These are phyloP conservation scores for Colletotrichum orbiculare DNA, from an alignment of 2,329 filamentous ascomycete genomes.

Conservation along the genomic window DNA sequence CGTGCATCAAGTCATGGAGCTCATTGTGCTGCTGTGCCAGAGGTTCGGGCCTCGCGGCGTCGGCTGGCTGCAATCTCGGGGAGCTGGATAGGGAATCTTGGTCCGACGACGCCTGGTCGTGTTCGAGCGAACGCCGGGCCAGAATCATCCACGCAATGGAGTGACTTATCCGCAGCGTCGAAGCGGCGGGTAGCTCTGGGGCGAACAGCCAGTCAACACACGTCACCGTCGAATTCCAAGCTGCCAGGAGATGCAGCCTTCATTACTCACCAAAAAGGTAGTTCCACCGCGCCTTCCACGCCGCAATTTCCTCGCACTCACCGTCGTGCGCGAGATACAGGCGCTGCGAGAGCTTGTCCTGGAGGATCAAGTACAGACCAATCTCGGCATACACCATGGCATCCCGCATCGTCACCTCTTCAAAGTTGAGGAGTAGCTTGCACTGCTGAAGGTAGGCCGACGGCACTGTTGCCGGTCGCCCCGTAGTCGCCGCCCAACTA, in stretches of 20 bases:
- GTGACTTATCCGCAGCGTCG: conserved; percentile 48
- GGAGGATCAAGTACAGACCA: conserved; percentile 49
- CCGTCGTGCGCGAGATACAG: conserved; percentile 44
- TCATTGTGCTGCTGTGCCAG: background rate
- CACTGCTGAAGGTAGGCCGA: conserved; percentile 52
- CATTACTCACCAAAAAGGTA: conserved; percentile 45
- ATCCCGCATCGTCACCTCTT: conserved; percentile 54
- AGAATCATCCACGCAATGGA: conserved; percentile 48
- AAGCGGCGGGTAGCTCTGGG: conserved; percentile 46
- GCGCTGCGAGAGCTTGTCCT: conserved; percentile 47
- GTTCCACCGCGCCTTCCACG: conserved; percentile 49
- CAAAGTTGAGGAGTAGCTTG: conserved; percentile 52
- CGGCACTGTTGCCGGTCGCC: conserved; percentile 51
- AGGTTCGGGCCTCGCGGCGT: conserved; percentile 5
- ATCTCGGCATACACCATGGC: conserved; percentile 54
- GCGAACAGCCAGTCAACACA: background rate
- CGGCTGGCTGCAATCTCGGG: conserved; percentile 15
- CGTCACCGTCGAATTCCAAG: background rate
- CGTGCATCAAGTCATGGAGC: conserved; percentile 21
- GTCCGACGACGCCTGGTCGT: conserved; percentile 27
- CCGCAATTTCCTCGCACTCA: conserved; percentile 47
- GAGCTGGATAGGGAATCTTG: conserved; percentile 33
- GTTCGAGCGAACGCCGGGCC: conserved; percentile 36
- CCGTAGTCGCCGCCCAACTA: conserved; percentile 55
- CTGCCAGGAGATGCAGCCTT: too few relatives aligned